Evolutionary conservation across 2,329 filamentous ascomycete species (phyloP), one percentile per base, ranked within the genome.

Genomic region (Hypoxylon sp.): DNA sequence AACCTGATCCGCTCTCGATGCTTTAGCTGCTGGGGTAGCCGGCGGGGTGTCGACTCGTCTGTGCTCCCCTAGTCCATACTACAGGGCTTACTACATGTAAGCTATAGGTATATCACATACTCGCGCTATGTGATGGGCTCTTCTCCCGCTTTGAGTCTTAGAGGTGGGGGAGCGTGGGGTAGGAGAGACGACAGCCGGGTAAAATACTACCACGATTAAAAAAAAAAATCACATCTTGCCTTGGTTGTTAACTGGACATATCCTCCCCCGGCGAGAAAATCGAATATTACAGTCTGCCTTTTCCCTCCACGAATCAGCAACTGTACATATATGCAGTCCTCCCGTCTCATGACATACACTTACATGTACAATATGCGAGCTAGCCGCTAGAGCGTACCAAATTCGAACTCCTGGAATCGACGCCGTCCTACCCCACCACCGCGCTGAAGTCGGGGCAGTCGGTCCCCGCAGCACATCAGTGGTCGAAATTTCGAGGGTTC

Each of bases 401-500:
- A 34, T 16, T 7, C 7, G 12, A 39, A 39, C 25, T n/a, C n/a
- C n/a, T 25, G 16, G 16, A 41, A 21, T 41, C 7, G 37, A 41
- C 37, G 16, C 37, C 9, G 16, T 25, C 6, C 29, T 55, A 67
- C 53, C 56, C 65, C 61, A 64, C 61, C 32, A 41, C 23, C 34
- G 21, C 21, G 54, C 14, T 19, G 45, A 56, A 21, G 37, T 63
- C 60, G 60, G 60, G 60, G 50, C 32, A 67, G 54, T 61, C 64
- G 63, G 64, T 64, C 39, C 14, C 60, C 55, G 64, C 61, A 21
- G 41, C 25, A 57, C 48, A 37, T 57, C 32, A 67, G 52, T 67
- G 60, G 64, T 55, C 23, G 23, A 60, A 56, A 60, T 41, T 16
- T 21, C 12, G 0, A 41, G 21, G 29, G 32, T 39, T 32, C 11